A percentile compares a stretch with the other conserved stretches of the same genome.
These are phyloP conservation scores for Bipolaris cookei DNA, from an alignment of 2,329 filamentous ascomycete species.

Conservation along the genomic window DNA sequence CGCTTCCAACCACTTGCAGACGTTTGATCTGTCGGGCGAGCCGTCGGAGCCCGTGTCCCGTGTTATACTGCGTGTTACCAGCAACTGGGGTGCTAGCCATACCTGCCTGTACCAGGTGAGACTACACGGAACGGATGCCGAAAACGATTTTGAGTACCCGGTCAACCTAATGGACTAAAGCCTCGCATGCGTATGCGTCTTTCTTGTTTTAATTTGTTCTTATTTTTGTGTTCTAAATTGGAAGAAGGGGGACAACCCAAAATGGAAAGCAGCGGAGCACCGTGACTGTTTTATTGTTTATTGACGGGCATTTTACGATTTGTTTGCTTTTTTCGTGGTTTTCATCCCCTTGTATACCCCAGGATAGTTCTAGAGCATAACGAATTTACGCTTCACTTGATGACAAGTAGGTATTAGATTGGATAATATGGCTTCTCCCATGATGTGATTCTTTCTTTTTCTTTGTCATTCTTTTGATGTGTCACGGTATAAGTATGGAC, in stretches of 20 bases:
- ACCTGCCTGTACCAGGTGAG: slow-evolving; percentile 57
- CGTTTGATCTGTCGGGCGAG: slow-evolving; percentile 45
- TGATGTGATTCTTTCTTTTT: background rate
- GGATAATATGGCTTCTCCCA: background rate
- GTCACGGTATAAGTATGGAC: background rate
- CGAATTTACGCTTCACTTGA: slow-evolving; percentile 14
- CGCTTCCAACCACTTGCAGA: slow-evolving; percentile 52
- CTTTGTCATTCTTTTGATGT: background rate
- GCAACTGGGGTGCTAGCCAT: slow-evolving; percentile 54
- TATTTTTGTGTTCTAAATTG: background rate
- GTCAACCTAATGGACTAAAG: slow-evolving; percentile 28
- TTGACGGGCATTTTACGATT: slow-evolving; percentile 4
- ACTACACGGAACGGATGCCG: slow-evolving; percentile 48
- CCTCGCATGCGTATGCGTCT: no score
- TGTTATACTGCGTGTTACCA: slow-evolving; percentile 49
- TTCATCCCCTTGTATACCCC: slow-evolving; percentile 10
- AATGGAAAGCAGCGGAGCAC: background rate
- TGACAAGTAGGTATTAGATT: background rate
- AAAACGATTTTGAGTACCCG: slow-evolving; percentile 27
- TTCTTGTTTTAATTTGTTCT: background rate
- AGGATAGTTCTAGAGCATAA: slow-evolving; percentile 12
- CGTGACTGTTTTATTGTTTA: slow-evolving; percentile 1
- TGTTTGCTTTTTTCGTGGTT: background rate
- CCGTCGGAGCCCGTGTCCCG: slow-evolving; percentile 39
- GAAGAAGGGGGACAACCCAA: background rate